A percentile compares a stretch with the other conserved stretches of the same genome.
phyloP scores from a whole-genome alignment of 148 eudicot species.

The Rhododendron kiyosumense region DNA sequence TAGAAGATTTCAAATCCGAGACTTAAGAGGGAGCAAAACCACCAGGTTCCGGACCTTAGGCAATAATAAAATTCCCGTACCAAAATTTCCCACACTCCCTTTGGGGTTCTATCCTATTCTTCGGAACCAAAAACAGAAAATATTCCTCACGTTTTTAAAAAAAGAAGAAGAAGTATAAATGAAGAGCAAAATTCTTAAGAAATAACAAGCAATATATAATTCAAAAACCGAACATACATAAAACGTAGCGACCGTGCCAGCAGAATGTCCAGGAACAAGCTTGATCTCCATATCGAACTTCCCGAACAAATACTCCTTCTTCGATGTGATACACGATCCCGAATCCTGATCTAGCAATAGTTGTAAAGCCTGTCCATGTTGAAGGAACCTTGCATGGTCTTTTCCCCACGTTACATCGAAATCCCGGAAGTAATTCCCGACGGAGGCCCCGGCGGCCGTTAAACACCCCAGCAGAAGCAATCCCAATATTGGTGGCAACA shows the following conservation, averaged over 20 bases:
- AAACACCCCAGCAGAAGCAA: not conserved
- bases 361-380: not conserved
- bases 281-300: slow-evolving; percentile 30
- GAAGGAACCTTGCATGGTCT: slow-evolving; percentile 8
- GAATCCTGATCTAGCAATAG: slow-evolving; percentile 4
- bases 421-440: slow-evolving; percentile 1
- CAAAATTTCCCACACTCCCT: too few relatives aligned
- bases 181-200: too few relatives aligned
- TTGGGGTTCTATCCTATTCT: not conserved
- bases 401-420: slow-evolving; percentile 27
- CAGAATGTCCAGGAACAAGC: slow-evolving; percentile 27
- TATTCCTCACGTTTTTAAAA: not conserved
- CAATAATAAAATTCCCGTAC: too few relatives aligned
- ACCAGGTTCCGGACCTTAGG: too few relatives aligned
- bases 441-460: not conserved
- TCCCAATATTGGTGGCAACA: not conserved
- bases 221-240: slow-evolving; percentile 5
- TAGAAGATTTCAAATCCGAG: too few relatives aligned
- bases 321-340: slow-evolving; percentile 21
- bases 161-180: too few relatives aligned
- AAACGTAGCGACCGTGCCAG: slow-evolving; percentile 33
- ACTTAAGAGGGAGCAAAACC: too few relatives aligned
- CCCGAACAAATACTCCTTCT: slow-evolving; percentile 20
- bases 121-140: not conserved
- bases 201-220: not conserved